Evolutionary conservation across 495 filamentous ascomycete species (phyloP).

Genomic region (Penicillium longicatenatum): DNA sequence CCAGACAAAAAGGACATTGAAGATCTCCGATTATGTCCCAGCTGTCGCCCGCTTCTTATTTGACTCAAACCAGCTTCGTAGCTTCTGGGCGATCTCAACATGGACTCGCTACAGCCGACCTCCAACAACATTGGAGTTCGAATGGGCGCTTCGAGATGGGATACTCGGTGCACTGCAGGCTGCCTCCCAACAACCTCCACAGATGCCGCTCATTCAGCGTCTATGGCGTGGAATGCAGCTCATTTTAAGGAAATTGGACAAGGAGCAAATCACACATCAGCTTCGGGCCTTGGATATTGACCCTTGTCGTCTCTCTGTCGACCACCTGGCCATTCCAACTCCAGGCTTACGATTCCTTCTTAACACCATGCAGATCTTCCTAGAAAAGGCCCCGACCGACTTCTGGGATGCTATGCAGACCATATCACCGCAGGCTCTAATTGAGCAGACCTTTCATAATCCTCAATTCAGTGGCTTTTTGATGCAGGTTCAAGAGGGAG

Average conservation of each 20-base stretch:
- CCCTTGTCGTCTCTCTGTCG: constrained; percentile 72
- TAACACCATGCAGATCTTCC: constrained; percentile 62
- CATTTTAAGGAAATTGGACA: constrained; percentile 69
- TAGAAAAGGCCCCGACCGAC: constrained; percentile 71
- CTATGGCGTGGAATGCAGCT: constrained; percentile 76
- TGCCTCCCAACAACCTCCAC: constrained; percentile 48
- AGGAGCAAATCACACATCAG: constrained; percentile 73
- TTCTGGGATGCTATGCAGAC: constrained; percentile 87
- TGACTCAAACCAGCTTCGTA: constrained; percentile 57
- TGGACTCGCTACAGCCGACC: constrained; percentile 62
- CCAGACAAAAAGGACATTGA: constrained; percentile 70
- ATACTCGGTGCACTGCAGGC: constrained; percentile 48
- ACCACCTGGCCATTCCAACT: constrained; percentile 66
- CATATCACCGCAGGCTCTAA: constrained; percentile 70
- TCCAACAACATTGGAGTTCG: constrained; percentile 70
- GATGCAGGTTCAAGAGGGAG: constrained; percentile 53
- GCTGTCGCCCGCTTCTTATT: constrained; percentile 83
- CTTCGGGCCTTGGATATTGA: constrained; percentile 78
- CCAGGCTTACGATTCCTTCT: constrained; percentile 63
- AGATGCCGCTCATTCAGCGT: constrained; percentile 55
- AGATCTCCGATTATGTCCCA: constrained; percentile 69
- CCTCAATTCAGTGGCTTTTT: constrained; percentile 65
- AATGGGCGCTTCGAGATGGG: constrained; percentile 75
- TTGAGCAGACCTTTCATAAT: constrained; percentile 75
- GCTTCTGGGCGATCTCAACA: constrained; percentile 65